Evolutionary conservation across 176 grass and related monocot genomes (phyloP).

Genomic region (Triticum turgidum): DNA sequence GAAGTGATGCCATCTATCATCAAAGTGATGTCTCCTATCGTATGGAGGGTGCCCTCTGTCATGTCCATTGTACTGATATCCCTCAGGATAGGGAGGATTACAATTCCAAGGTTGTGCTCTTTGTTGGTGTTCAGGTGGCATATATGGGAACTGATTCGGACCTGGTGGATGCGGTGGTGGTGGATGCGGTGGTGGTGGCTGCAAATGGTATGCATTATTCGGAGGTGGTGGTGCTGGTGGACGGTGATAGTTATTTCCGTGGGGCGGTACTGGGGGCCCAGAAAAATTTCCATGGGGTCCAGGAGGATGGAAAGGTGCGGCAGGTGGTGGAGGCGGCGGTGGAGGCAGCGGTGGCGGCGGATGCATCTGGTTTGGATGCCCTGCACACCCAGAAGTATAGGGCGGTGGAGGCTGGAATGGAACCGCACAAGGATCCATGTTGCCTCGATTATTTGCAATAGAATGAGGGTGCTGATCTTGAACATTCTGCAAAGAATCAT

Average conservation of each 20-base stretch:
- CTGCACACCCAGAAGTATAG: conserved; percentile 58
- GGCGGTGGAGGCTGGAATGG: conserved; percentile 41
- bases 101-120: conserved; percentile 57
- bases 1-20: conserved; percentile 43
- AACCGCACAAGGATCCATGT: conserved; percentile 40
- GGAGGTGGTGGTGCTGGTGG: conserved; percentile 41
- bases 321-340: conserved; percentile 29
- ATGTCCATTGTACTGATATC: conserved; percentile 50
- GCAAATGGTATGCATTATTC: conserved; percentile 72
- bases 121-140: conserved; percentile 57
- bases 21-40: conserved; percentile 42
- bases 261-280: conserved; percentile 41
- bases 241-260: conserved; percentile 72
- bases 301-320: conserved; percentile 34
- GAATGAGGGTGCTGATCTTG: conserved; percentile 57
- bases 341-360: conserved; percentile 45
- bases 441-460: conserved; percentile 40
- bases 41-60: conserved; percentile 52
- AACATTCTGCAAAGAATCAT: conserved; percentile 63
- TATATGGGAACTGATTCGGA: conserved; percentile 71
- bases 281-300: conserved; percentile 35
- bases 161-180: background rate
- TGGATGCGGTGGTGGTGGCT: conserved; percentile 63
- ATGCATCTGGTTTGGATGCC: conserved; percentile 57
- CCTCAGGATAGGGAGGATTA: conserved; percentile 47